phyloP scores from a whole-genome alignment of 2,329 filamentous ascomycete genomes.

The Aureobasidium lini region DNA sequence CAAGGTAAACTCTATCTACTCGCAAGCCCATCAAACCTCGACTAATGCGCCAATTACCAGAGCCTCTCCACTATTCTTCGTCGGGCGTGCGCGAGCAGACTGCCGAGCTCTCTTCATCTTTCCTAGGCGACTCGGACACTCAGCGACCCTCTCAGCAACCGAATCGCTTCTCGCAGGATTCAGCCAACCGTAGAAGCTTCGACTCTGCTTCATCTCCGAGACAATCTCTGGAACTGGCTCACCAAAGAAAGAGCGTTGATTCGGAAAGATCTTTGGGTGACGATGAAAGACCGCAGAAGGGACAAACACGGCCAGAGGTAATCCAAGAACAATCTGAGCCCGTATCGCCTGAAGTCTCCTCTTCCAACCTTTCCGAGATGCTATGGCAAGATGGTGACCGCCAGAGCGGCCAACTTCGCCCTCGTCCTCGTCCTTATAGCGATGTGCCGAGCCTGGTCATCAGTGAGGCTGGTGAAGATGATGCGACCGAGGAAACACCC shows the following conservation, averaged over 20 bases:
- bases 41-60: slow-evolving; percentile 27
- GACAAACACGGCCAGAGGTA: slow-evolving; percentile 18
- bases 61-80: slow-evolving; percentile 36
- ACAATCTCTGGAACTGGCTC: slow-evolving; percentile 19
- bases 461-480: slow-evolving; percentile 20
- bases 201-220: slow-evolving; percentile 11
- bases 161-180: slow-evolving; percentile 8
- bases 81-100: slow-evolving; percentile 32
- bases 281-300: slow-evolving; percentile 11
- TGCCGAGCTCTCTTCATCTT: slow-evolving; percentile 31
- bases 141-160: slow-evolving; percentile 13
- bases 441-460: slow-evolving; percentile 24
- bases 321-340: slow-evolving; percentile 30
- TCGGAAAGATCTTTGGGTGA: slow-evolving; percentile 11
- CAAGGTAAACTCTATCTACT: slow-evolving; percentile 13
- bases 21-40: neutral
- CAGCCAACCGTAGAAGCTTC: neutral
- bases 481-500: slow-evolving; percentile 25
- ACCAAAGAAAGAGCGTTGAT: slow-evolving; percentile 8
- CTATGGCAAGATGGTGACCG: neutral
- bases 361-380: slow-evolving; percentile 11
- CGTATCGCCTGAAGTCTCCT: slow-evolving; percentile 21
- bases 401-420: neutral
- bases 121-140: slow-evolving; percentile 28
- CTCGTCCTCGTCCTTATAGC: slow-evolving; percentile 1